phyloP scores from a whole-genome alignment of 2,329 filamentous ascomycete species.

The Sodiomyces alkalinus region DNA sequence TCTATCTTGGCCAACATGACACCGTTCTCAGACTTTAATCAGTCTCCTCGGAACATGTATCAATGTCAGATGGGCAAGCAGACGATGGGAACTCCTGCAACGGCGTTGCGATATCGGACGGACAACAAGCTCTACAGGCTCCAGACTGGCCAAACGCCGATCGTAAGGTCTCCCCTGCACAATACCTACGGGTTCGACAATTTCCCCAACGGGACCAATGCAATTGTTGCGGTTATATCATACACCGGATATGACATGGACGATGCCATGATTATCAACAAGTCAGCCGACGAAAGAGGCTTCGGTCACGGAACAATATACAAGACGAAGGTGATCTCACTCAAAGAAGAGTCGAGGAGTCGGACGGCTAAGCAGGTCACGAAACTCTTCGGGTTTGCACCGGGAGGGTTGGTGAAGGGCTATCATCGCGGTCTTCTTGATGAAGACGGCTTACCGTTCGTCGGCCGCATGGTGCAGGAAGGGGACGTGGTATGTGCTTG shows the following conservation, averaged over 20 bases:
- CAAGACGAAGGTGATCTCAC: constrained; percentile 85
- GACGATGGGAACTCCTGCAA: constrained; percentile 92
- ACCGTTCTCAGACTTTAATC: constrained; percentile 96
- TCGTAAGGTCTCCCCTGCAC: constrained; percentile 82
- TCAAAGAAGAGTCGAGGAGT: constrained; percentile 63
- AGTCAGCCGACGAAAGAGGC: constrained; percentile 86
- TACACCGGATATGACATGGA: constrained; percentile 99
- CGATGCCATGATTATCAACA: constrained; percentile 99
- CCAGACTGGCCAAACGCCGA: constrained; percentile 89
- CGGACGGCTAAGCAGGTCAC: constrained; percentile 53
- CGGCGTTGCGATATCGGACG: constrained; percentile 70
- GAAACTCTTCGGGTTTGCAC: constrained; percentile 85
- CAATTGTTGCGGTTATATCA: constrained; percentile 91
- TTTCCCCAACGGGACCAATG: constrained; percentile 92
- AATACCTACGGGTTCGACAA: constrained; percentile 96
- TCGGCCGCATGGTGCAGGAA: constrained; percentile 63
- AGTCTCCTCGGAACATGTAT: constrained; percentile 98
- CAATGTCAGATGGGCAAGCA: constrained; percentile 99
- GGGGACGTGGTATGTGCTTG: constrained; percentile 80
- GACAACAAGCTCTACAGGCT: constrained; percentile 96
- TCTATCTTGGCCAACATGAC: constrained; percentile 98
- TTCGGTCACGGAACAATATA: constrained; percentile 95
- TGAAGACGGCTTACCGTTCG: constrained; percentile 69
- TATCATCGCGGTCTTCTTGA: constrained; percentile 61
- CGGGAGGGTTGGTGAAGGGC: constrained; percentile 55